Conservation (phyloP, 768 basidiomycete species). For the Rickenella mellea region DNA sequence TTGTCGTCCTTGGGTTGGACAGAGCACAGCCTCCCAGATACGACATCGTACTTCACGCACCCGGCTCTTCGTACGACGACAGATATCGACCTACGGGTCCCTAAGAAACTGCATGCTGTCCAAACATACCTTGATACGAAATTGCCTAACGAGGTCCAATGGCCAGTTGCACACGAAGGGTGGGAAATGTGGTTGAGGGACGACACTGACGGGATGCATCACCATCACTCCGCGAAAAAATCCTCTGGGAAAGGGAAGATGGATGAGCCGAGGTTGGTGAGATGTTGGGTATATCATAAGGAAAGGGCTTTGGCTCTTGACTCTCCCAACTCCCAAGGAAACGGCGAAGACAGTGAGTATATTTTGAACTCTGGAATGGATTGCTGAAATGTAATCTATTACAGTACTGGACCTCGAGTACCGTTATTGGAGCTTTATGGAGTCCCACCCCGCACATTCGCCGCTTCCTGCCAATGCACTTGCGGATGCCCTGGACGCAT, state of each 20-base stretch:
- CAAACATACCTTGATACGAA: conserved; percentile 32
- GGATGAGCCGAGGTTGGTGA: conserved; percentile 27
- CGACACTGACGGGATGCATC: conserved; percentile 18
- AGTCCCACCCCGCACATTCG: conserved; percentile 67
- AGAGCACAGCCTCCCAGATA: conserved; percentile 69
- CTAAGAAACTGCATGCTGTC: conserved; percentile 40
- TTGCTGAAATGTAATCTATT: conserved; percentile 5
- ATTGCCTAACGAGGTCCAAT: conserved; percentile 11
- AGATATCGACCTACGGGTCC: conserved; percentile 55
- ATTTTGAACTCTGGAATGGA: too few species aligned
- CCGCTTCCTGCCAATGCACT: conserved; percentile 45
- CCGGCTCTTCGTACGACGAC: conserved; percentile 53
- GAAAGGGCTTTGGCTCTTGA: conserved; percentile 41
- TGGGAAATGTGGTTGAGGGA: conserved; percentile 62
- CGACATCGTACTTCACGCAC: conserved; percentile 61
- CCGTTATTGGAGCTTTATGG: conserved; percentile 76
- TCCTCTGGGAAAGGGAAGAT: conserved; percentile 16
- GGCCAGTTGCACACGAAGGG: conserved; percentile 22
- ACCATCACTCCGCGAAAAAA: too few species aligned
- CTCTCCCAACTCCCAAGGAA: conserved; percentile 21
- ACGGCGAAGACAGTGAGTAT: conserved; percentile 34
- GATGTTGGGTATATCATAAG: conserved; percentile 61
- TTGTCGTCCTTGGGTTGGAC: conserved; percentile 62
- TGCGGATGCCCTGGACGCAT: conserved; percentile 61
- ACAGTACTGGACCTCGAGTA: conserved; percentile 68